Base-by-base conservation (phyloP, 106 monocot species). In the Acanthochlamys bracteata region DNA sequence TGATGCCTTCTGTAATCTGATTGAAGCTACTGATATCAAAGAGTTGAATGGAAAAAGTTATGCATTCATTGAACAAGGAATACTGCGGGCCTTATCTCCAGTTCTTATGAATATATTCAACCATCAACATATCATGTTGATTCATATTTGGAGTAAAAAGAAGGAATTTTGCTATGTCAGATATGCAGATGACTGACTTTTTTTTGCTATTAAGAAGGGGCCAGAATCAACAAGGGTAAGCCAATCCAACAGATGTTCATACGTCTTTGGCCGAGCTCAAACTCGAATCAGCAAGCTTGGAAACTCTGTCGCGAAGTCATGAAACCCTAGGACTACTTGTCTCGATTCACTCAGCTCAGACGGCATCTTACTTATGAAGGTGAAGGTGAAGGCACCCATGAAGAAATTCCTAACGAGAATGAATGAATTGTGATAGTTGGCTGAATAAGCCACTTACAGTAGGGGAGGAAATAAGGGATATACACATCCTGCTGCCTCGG, bases 1-100 rank as follows among this genome's bases (percentile, higher is more conserved):
- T 61, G 61, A 61, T 61, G 61, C 61, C 61, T 61, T 61, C 27
- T 61, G 39, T 61, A 61, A 61, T 61, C 61, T 41, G 61, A 61
- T 61, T 61, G 61, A 61, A 41, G 61, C 61, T 40, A 61, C 39
- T 41, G 39, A 61, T 61, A 61, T 61, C 61, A 61, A 61, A 61
- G 61, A 61, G 25, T 16, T 27, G 14, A 40, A 61, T 40, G 26
- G 27, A 40, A 41, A 61, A 61, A 54, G 53, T 54, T 54, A 54
- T 54, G 53, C 53, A 54, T 54, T 54, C 53, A 54, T 54, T 54
- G 53, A 54, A 16, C 12, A 54, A 16, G 53, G 53, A 54, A 54
- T 8, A 8, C 53, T 46, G 8, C 14, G 45, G 11, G 11, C 45
- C 45, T 46, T 46, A 46, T 17, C 53, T 54, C 53, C 53, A 54